Conservation (phyloP, 2,329 filamentous ascomycete species). For the Cordyceps tenuipes region DNA sequence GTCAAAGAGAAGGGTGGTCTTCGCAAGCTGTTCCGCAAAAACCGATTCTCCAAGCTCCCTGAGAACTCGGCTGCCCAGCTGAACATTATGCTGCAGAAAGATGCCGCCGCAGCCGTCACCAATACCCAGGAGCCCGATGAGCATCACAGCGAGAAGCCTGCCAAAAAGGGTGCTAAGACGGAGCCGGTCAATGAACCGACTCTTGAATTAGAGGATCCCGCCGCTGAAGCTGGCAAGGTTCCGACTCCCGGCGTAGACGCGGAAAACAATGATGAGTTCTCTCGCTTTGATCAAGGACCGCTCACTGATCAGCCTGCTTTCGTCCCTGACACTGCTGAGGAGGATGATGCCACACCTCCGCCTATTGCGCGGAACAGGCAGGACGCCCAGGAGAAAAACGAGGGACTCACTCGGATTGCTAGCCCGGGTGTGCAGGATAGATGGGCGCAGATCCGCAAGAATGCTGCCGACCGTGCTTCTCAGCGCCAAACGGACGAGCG, state of each 20-base stretch:
- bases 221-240: constrained; percentile 41
- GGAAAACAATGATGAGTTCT: constrained; percentile 53
- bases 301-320: constrained; percentile 81
- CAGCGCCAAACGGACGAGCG: constrained; percentile 59
- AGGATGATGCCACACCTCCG: constrained; percentile 41
- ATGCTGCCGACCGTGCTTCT: constrained; percentile 74
- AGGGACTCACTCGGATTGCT: constrained; percentile 23
- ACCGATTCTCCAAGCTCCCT: constrained; percentile 47
- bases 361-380: constrained; percentile 40
- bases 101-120: constrained; percentile 18
- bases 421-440: constrained; percentile 53
- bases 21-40: constrained; percentile 60
- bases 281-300: constrained; percentile 80
- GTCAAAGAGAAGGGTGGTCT: constrained; percentile 43
- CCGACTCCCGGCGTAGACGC: constrained; percentile 51
- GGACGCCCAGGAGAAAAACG: not conserved
- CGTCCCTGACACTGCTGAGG: constrained; percentile 50
- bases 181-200: constrained; percentile 5
- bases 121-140: constrained; percentile 16
- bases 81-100: constrained; percentile 41
- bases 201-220: not conserved
- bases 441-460: constrained; percentile 94
- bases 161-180: not conserved
- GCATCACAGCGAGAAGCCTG: not conserved
- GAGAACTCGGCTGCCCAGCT: constrained; percentile 45